Percentiles rank a stretch among this genome's conserved stretches.
Evolutionary conservation across 495 filamentous ascomycete species (phyloP).

Genomic region (Xylaria longipes): DNA sequence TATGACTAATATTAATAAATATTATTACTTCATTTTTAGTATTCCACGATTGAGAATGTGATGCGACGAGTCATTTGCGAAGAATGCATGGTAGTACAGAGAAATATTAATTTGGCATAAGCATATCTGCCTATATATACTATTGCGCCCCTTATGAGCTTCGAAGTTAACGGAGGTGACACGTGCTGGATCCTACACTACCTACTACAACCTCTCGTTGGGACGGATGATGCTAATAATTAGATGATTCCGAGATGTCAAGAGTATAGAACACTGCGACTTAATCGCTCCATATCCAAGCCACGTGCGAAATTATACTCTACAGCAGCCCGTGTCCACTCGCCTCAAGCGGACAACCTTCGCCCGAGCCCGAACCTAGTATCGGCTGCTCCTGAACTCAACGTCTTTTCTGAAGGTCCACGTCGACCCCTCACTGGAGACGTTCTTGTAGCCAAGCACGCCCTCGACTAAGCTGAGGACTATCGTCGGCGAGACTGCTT

Average conservation of each 20-base stretch:
- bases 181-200: background rate
- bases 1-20: background rate
- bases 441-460: constrained; percentile 46
- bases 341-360: background rate
- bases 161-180: background rate
- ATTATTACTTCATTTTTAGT: background rate
- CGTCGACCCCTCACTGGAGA: constrained; percentile 30
- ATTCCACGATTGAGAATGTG: background rate
- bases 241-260: background rate
- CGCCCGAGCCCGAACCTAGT: background rate
- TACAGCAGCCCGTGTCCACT: background rate
- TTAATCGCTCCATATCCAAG: background rate
- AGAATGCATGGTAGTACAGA: background rate
- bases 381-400: constrained; percentile 25
- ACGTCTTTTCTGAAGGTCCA: constrained; percentile 38
- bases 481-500: constrained; percentile 43
- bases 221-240: background rate
- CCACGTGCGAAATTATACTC: background rate
- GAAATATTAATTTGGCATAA: no score
- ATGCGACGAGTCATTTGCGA: background rate
- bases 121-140: background rate
- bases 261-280: background rate
- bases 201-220: background rate
- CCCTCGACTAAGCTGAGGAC: constrained; percentile 48
- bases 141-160: background rate